Evolutionary conservation across 1,139 yeast species (phyloP).

Genomic region (Meyerozyma athensensis): DNA sequence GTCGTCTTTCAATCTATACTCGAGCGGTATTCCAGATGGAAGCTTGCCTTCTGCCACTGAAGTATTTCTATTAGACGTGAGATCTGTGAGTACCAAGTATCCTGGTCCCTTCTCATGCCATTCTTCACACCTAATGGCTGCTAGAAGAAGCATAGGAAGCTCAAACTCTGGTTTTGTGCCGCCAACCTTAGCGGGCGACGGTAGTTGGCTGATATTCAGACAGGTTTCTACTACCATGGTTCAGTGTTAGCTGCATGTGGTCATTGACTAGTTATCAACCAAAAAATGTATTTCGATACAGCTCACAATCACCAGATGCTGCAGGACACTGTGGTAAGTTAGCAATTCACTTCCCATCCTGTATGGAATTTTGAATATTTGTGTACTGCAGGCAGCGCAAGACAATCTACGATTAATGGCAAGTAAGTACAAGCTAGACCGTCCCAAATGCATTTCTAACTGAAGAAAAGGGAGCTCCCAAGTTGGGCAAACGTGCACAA

Average conservation of each 20-base stretch:
- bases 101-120: not conserved
- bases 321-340: too few relatives aligned
- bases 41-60: not conserved
- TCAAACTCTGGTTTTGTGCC: not conserved
- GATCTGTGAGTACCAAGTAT: not conserved
- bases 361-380: not conserved
- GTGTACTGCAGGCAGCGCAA: not conserved
- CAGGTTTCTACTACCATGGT: too few relatives aligned
- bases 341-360: too few relatives aligned
- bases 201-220: constrained; percentile 1
- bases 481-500: constrained; percentile 17
- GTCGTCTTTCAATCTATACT: not conserved
- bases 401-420: not conserved
- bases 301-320: too few relatives aligned
- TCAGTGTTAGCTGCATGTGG: too few relatives aligned
- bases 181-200: not conserved
- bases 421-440: not conserved
- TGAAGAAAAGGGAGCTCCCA: constrained; percentile 14
- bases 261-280: too few relatives aligned
- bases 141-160: not conserved
- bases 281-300: too few relatives aligned
- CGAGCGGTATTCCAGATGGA: not conserved
- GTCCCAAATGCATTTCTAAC: not conserved
- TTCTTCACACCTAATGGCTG: not conserved
- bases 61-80: not conserved